Evolutionary conservation across 352 stramenopile species (phyloP).

Genomic region (Phytophthora gonapodyides): DNA sequence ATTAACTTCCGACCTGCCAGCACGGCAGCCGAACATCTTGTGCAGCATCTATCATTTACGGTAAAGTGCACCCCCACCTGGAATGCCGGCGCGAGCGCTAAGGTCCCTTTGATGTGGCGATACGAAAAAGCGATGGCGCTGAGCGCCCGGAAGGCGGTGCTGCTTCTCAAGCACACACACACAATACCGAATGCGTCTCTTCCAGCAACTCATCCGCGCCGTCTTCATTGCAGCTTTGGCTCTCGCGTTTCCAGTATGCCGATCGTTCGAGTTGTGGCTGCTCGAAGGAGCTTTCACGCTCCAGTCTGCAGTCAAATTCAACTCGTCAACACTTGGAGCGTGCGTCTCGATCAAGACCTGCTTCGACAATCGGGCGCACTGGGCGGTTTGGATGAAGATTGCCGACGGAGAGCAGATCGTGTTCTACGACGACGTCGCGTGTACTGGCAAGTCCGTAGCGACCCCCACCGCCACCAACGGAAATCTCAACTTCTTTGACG

Average conservation of each 20-base stretch:
- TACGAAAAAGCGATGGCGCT: no score
- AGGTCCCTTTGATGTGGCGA: no score
- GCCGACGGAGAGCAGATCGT: not conserved
- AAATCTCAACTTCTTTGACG: slow-evolving; percentile 4
- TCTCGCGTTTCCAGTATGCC: not conserved
- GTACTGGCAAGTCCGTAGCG: not conserved
- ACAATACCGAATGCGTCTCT: slow-evolving; percentile 4
- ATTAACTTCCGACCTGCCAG: not conserved
- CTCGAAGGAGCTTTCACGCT: not conserved
- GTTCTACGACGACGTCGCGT: not conserved
- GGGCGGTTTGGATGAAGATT: not conserved
- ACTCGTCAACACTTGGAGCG: slow-evolving; percentile 2
- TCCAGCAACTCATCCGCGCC: not conserved
- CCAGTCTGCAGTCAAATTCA: slow-evolving; percentile 2
- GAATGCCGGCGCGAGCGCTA: no score
- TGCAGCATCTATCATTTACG: not conserved
- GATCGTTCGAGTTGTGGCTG: slow-evolving; percentile 1
- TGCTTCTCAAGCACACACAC: not conserved
- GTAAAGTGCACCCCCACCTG: no score
- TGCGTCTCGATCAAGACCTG: slow-evolving; percentile 2
- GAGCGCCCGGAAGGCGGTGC: no score
- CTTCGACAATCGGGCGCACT: slow-evolving; percentile 1
- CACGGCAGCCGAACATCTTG: not conserved
- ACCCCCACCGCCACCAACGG: not conserved
- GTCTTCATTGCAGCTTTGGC: not conserved